phyloP scores from a whole-genome alignment of 179 eudicot genomes.

The Heliamphora pulchella region DNA sequence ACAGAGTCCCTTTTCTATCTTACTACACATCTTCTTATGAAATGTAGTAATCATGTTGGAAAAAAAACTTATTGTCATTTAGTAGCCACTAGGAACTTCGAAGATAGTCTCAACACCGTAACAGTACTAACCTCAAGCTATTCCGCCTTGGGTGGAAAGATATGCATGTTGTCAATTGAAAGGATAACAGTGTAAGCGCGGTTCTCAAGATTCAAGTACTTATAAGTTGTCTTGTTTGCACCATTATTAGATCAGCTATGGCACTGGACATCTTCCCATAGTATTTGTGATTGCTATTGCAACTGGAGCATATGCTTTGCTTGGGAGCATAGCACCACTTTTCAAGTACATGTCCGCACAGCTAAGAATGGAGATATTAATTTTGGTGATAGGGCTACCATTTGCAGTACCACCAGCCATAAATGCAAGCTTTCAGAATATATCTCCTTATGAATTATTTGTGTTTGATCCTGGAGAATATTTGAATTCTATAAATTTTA shows the following conservation, averaged over 20 bases:
- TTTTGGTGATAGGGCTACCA: not conserved
- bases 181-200: not conserved
- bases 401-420: not conserved
- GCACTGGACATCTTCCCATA: not conserved
- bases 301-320: not conserved
- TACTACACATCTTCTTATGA: not conserved
- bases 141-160: not conserved
- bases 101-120: not conserved
- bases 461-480: too few relatives aligned
- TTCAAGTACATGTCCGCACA: not conserved
- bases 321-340: not conserved
- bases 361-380: not conserved
- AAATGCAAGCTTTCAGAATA: not conserved
- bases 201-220: not conserved
- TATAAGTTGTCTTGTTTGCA: conserved; percentile 7
- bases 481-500: too few relatives aligned
- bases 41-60: conserved; percentile 13
- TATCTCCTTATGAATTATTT: too few relatives aligned
- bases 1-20: conserved; percentile 5
- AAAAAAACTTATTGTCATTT: conserved; percentile 7
- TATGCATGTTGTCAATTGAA: not conserved
- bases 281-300: conserved; percentile 3
- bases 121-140: conserved; percentile 6
- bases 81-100: conserved; percentile 5
- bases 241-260: not conserved